Evolutionary conservation across 148 eudicot species (phyloP), one percentile per base, ranked within the genome.

Genomic region (Rhododendron williamsianum): DNA sequence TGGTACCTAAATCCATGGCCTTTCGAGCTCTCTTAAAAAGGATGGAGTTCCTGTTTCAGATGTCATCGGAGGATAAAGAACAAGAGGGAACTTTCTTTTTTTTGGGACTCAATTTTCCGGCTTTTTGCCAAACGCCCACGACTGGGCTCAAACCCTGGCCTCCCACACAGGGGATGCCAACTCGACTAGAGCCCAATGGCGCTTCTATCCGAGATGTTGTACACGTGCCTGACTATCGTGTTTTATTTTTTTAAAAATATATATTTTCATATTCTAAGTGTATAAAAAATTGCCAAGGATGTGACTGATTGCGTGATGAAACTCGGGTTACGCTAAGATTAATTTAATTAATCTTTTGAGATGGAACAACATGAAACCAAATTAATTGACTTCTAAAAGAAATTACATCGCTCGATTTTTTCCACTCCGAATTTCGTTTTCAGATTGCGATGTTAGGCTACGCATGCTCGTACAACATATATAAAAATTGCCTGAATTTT

Each of bases 311-410:
- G 80, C 80, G 80, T 43, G 5, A 77, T 43, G 33, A 43, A 43
- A 77, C 80, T 77, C 12, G 6, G 30, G n/a, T 41, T 77, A 77
- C 80, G 80, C 80, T 77, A 77, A 43, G 52, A 71, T 25, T 16
- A 76, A 43, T 77, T 43, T 71, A 67, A 67, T 73, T 71, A 77
- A 19, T 41, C 18, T 21, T 21, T 18, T 76, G 25, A 43, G 11
- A 16, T 36, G 8, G 4, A 76, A 76, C 18, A 27, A 71, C 18
- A 33, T 71, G 41, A 7, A 33, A 71, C 7, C 41, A 41, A 41
- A 41, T 41, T 27, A 33, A 71, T 71, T 30, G 76, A 71, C 19
- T 33, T 71, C 19, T 13, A 10, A 4, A 71, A 71, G 41, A 4
- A 25, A 12, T 13, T 12, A 13, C 38, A 71, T 4, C 36, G 19